Base-by-base conservation (phyloP, 495 filamentous ascomycete genomes). In the Neurospora discreta region DNA sequence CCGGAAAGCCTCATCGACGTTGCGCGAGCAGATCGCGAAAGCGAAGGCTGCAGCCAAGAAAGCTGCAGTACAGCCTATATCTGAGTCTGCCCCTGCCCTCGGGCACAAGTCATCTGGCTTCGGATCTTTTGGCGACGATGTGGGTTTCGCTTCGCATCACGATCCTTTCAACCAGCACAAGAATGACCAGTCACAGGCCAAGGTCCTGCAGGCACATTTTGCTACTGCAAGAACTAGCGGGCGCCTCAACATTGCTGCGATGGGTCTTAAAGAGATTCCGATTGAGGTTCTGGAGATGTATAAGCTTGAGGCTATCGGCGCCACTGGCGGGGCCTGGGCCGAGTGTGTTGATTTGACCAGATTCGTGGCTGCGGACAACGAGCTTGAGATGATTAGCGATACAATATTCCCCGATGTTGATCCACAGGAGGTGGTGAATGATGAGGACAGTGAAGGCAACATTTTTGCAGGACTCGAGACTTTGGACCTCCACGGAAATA, bases 321-420 rank as follows among this genome's bases (percentile, higher is more conserved):
- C 82, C n/a, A 72, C 82, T 41, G 87, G 84, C 39, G 83, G 87
- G 23, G 86, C 90, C 58, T 99, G 95, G 95, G 94, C 93, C 39
- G 95, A 98, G 81, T 90, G 91, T 70, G 94, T 99, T 16, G 96
- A 98, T 78, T 83, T 99, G n/a, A 90, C 90, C 10, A 89, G 91
- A 70, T 88, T 99, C 68, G 89, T 94, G 74, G 94, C 92, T 40
- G 94, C 95, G 15, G 94, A 98, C 78, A 98, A 99, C 78, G 93
- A 98, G 77, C 77, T 99, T 71, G 87, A 90, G 75, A 82, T 85
- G 41, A 85, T 99, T 38, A 82, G 86, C 20, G 92, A 95, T 58
- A 79, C 84, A 1, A 82, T 93, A 15, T 96, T 97, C 78, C 94
- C 94, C 1, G 92, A 96, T 73, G 81, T 87, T 33, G 87, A 90